Conservation (phyloP, 2,329 filamentous ascomycete genomes). For the Tolypocladium tropicale region DNA sequence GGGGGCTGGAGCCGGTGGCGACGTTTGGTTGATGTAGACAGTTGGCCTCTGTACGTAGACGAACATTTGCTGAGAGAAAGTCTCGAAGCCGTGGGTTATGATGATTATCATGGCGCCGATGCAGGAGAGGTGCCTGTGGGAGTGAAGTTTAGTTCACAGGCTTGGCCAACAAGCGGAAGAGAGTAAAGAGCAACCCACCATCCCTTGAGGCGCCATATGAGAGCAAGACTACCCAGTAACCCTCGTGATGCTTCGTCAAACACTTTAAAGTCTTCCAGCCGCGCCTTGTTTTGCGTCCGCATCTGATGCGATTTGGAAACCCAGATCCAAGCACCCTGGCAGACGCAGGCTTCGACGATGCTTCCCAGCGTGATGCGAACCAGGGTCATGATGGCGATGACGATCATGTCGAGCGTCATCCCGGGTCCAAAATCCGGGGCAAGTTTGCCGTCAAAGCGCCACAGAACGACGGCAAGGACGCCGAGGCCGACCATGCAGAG, state of each 20-base stretch:
- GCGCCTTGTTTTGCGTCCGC: slow-evolving; percentile 19
- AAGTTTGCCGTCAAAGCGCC: slow-evolving; percentile 17
- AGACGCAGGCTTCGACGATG: slow-evolving; percentile 24
- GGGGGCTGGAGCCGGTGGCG: slow-evolving; percentile 14
- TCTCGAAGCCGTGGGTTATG: slow-evolving; percentile 25
- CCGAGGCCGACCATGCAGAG: slow-evolving; percentile 17
- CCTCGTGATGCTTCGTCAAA: slow-evolving; percentile 28
- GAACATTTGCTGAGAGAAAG: slow-evolving; percentile 28
- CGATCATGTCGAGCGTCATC: slow-evolving; percentile 21
- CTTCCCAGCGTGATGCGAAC: slow-evolving; percentile 23
- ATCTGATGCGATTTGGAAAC: slow-evolving; percentile 22
- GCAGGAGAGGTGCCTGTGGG: slow-evolving; percentile 22
- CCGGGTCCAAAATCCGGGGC: slow-evolving; percentile 17
- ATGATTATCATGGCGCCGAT: slow-evolving; percentile 25
- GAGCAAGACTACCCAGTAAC: slow-evolving; percentile 20
- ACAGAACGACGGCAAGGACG: slow-evolving; percentile 17
- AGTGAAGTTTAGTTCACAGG: slow-evolving; percentile 2
- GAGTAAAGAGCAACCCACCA: slow-evolving; percentile 13
- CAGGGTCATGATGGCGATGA: slow-evolving; percentile 27
- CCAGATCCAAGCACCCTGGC: slow-evolving; percentile 30
- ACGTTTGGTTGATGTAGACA: slow-evolving; percentile 6
- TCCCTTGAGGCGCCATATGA: slow-evolving; percentile 25
- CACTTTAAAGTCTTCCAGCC: slow-evolving; percentile 26
- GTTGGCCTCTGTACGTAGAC: slow-evolving; percentile 17
- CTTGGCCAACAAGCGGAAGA: not conserved